phyloP scores from a whole-genome alignment of 768 basidiomycete species.

The Imleria badia region DNA sequence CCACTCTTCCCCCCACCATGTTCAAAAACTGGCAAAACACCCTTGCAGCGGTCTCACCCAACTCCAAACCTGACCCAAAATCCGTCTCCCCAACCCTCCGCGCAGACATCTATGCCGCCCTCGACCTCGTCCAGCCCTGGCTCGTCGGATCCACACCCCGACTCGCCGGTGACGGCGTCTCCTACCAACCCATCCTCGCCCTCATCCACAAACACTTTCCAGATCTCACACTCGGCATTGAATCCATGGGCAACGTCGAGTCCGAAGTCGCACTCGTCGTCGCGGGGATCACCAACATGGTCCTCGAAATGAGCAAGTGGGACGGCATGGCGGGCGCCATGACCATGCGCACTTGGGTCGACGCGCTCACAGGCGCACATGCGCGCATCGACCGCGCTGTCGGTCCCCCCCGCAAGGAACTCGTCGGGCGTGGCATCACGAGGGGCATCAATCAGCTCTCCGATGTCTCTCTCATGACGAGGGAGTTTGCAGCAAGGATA shows the following conservation, averaged over 20 bases:
- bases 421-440: conserved; percentile 49
- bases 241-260: conserved; percentile 46
- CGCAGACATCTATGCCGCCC: conserved; percentile 47
- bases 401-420: conserved; percentile 33
- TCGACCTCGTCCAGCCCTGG: conserved; percentile 51
- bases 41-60: conserved; percentile 30
- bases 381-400: conserved; percentile 21
- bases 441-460: conserved; percentile 50
- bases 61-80: conserved; percentile 29
- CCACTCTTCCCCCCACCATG: conserved; percentile 30
- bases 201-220: conserved; percentile 53
- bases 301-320: conserved; percentile 55
- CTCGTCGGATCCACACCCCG: conserved; percentile 39
- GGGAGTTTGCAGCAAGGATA: conserved; percentile 53
- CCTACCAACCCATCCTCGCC: conserved; percentile 44
- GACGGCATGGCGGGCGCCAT: conserved; percentile 55
- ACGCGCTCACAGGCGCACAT: conserved; percentile 45
- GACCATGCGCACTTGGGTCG: conserved; percentile 57
- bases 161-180: conserved; percentile 55
- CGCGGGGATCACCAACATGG: conserved; percentile 54
- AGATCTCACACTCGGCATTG: conserved; percentile 43
- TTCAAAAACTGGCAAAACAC: conserved; percentile 47
- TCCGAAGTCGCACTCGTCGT: conserved; percentile 49
- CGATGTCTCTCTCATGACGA: conserved; percentile 50
- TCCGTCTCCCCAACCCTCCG: conserved; percentile 50